Evolutionary conservation across 805 yeast species (phyloP).

Genomic region (Ogataea corticis): DNA sequence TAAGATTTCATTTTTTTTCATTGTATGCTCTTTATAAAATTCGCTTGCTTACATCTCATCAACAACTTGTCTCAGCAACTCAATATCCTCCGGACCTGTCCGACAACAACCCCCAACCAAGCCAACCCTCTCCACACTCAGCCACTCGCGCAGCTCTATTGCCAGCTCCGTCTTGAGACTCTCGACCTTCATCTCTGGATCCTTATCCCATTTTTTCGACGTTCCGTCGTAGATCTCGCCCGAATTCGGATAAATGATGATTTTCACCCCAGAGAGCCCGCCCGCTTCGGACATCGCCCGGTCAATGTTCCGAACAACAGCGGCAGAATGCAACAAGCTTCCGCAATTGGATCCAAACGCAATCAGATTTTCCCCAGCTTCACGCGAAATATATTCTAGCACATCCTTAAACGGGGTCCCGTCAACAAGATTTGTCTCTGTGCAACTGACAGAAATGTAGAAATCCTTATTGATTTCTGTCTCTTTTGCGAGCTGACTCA

Average conservation of each 20-base stretch:
- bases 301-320: conserved; percentile 37
- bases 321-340: conserved; percentile 41
- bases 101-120: conserved; percentile 79
- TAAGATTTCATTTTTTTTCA: neutral
- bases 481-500: conserved; percentile 30
- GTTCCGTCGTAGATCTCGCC: conserved; percentile 63
- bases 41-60: too few relatives aligned
- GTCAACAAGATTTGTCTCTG: conserved; percentile 44
- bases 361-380: conserved; percentile 27
- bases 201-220: conserved; percentile 42
- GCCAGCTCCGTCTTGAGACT: conserved; percentile 38
- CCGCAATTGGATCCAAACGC: conserved; percentile 75
- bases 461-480: conserved; percentile 16
- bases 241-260: conserved; percentile 72
- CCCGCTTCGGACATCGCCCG: conserved; percentile 11
- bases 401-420: conserved; percentile 45
- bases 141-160: conserved; percentile 41
- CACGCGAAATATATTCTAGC: conserved; percentile 23
- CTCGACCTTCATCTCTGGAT: conserved; percentile 11
- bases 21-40: neutral
- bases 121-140: conserved; percentile 38
- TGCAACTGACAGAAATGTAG: conserved; percentile 42
- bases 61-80: conserved; percentile 14
- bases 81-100: conserved; percentile 55
- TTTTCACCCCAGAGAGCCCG: conserved; percentile 32